A percentile compares a stretch with the other conserved stretches of the same genome.
Conservation (phyloP, 345 rosid species). For the Sisymbrium irio region DNA sequence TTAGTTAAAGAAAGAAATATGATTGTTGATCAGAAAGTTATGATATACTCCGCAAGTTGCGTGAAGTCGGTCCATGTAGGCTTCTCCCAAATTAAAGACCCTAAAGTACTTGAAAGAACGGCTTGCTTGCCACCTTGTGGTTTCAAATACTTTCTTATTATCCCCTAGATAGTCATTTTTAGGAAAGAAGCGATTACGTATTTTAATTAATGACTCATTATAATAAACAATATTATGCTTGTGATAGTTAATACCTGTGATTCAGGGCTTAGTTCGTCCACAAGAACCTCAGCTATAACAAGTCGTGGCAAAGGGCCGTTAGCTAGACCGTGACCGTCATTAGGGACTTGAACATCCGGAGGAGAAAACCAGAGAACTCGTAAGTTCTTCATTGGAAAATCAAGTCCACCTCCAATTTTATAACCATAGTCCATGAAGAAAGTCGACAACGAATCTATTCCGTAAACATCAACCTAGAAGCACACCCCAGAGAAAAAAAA, state of each 20-base stretch:
- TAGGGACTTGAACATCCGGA: conserved; percentile 39
- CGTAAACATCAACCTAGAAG: conserved; percentile 62
- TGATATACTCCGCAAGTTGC: conserved; percentile 61
- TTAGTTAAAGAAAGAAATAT: neutral
- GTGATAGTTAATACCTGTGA: conserved; percentile 50
- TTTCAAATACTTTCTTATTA: conserved; percentile 56
- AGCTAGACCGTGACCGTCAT: conserved; percentile 43
- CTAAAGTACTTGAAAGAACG: conserved; percentile 71
- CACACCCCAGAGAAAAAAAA: neutral
- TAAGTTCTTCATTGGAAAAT: conserved; percentile 76
- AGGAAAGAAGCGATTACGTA: neutral
- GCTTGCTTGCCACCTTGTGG: conserved; percentile 57
- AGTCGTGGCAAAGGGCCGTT: conserved; percentile 76
- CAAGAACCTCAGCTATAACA: conserved; percentile 80
- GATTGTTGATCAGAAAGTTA: neutral
- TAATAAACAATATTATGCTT: neutral
- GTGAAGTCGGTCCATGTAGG: conserved; percentile 71
- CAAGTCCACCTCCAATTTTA: conserved; percentile 54
- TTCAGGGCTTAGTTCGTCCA: conserved; percentile 61
- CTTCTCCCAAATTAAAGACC: conserved; percentile 77
- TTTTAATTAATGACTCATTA: neutral
- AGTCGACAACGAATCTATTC: conserved; percentile 68
- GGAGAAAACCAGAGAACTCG: conserved; percentile 81
- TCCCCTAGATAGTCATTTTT: conserved; percentile 46
- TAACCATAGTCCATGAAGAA: conserved; percentile 80